Evolutionary conservation across 75 land plant species (phyloP), one percentile per base, ranked within the genome.

Genomic region (Sequoia sempervirens): DNA sequence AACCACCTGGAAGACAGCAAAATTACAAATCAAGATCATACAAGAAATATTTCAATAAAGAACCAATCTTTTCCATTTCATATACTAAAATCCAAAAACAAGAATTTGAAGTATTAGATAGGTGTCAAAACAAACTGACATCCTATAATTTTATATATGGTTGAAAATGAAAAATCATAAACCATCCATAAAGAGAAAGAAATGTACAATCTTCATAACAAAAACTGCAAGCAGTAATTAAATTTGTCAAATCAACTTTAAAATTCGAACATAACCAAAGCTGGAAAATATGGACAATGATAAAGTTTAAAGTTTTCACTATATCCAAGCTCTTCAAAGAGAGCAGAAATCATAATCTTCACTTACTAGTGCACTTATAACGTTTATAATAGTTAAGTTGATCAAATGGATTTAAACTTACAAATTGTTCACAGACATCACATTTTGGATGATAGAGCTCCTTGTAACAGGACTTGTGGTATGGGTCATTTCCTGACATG

Each of bases 381-480:
- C 73, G 2, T 70, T 32, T 70, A 7, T 47, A 78, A 43, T n/a
- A 23, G 34, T 69, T 2, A 70, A 78, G 45, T n/a, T 45, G 28
- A 23, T 78, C 26, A 12, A 43, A 41, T 18, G 82, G 58, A 82
- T 82, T 45, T 78, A 45, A 78, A 40, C 99, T 89, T 83, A 97
- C 98, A 89, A 92, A 95, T 28, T 90, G 81, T 54, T 85, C 85
- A 84, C 98, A 96, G 70, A 96, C 94, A 78, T 95, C 98, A 91
- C 98, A 96, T 86, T 88, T 95, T 70, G 97, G 98, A 56, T 95
- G 97, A 78, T 91, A 92, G 4, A 80, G 83, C 82, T 93, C 94
- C 84, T 89, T 93, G 84, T 95, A 96, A 91, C 98, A 96, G 37
- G 88, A 85, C 80, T 91, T 93, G 87, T 96, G 98, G 82, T 92